These are phyloP conservation scores for Xanthoceras sorbifolium DNA, from an alignment of 345 rosid genomes.

Conservation along the genomic window DNA sequence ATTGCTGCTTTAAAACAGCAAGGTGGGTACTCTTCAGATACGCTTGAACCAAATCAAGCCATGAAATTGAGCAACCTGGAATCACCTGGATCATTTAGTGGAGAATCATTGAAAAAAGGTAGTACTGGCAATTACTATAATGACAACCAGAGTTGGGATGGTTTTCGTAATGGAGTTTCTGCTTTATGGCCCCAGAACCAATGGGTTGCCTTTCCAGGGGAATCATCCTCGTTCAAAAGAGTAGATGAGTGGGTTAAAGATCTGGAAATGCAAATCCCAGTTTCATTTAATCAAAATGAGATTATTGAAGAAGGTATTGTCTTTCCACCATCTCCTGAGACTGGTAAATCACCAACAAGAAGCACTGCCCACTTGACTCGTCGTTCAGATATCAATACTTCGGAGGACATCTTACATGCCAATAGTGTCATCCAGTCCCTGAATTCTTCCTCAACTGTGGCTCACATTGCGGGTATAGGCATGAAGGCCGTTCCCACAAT, in stretches of 20 bases:
- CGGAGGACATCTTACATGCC: slow-evolving; percentile 69
- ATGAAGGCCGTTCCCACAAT: slow-evolving; percentile 78
- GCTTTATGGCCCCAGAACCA: slow-evolving; percentile 70
- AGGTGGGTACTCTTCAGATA: slow-evolving; percentile 87
- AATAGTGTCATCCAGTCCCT: slow-evolving; percentile 72
- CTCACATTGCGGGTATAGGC: slow-evolving; percentile 76
- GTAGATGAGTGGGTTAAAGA: slow-evolving; percentile 85
- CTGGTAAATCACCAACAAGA: slow-evolving; percentile 39
- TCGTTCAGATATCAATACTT: slow-evolving; percentile 41
- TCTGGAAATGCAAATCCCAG: slow-evolving; percentile 40
- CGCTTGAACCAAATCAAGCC: slow-evolving; percentile 51
- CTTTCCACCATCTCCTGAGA: slow-evolving; percentile 58
- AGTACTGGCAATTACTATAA: not conserved
- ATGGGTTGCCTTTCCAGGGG: slow-evolving; percentile 79
- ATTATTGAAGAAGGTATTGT: slow-evolving; percentile 31
- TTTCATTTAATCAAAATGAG: slow-evolving; percentile 35
- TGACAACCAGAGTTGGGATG: slow-evolving; percentile 39
- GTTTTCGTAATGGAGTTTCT: slow-evolving; percentile 38
- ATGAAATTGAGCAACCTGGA: slow-evolving; percentile 37
- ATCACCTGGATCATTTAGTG: slow-evolving; percentile 50
- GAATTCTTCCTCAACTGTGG: slow-evolving; percentile 80
- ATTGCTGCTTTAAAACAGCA: slow-evolving; percentile 49
- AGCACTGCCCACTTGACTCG: slow-evolving; percentile 26
- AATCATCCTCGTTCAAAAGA: slow-evolving; percentile 65
- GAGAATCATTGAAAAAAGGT: slow-evolving; percentile 39